Evolutionary conservation across 1,139 yeast species (phyloP).

Genomic region (Hemisphaericaspora subhashii): DNA sequence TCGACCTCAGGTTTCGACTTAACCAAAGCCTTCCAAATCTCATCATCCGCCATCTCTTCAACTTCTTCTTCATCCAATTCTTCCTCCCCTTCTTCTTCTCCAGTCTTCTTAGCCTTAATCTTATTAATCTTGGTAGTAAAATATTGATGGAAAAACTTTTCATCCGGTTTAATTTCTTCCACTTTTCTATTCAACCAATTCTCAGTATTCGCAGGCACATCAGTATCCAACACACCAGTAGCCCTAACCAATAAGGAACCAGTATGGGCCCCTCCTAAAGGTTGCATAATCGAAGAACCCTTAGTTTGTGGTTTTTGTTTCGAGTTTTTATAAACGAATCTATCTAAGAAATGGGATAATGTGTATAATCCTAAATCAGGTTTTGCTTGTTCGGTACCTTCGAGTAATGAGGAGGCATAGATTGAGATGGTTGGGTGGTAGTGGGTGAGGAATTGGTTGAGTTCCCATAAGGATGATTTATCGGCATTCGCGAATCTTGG

Average conservation of each 20-base stretch:
- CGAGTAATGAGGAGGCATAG: conserved; percentile 68
- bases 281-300: conserved; percentile 97
- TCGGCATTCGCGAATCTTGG: conserved; percentile 86
- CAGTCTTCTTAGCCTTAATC: conserved; percentile 35
- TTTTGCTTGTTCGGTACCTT: conserved; percentile 45
- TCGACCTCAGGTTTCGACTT: conserved; percentile 83
- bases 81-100: conserved; percentile 18
- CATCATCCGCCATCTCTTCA: conserved; percentile 69
- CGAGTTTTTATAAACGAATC: conserved; percentile 93
- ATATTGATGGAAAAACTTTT: conserved; percentile 85
- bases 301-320: conserved; percentile 69
- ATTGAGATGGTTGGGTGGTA: conserved; percentile 90
- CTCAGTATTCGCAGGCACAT: conserved; percentile 73
- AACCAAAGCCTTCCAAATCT: conserved; percentile 87
- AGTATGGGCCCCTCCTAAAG: conserved; percentile 88
- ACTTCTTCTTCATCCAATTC: conserved; percentile 40
- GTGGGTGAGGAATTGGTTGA: conserved; percentile 69
- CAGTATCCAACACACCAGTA: conserved; percentile 46
- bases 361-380: conserved; percentile 93
- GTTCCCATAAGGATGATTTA: conserved; percentile 83
- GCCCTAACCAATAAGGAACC: conserved; percentile 72
- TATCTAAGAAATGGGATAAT: conserved; percentile 85
- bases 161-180: conserved; percentile 79
- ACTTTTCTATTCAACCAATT: conserved; percentile 75
- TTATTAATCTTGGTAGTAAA: conserved; percentile 63